A percentile compares a stretch with the other conserved stretches of the same genome.
Evolutionary conservation across 352 stramenopile genomes (phyloP).

Genomic region (Pythium pyrilobum): DNA sequence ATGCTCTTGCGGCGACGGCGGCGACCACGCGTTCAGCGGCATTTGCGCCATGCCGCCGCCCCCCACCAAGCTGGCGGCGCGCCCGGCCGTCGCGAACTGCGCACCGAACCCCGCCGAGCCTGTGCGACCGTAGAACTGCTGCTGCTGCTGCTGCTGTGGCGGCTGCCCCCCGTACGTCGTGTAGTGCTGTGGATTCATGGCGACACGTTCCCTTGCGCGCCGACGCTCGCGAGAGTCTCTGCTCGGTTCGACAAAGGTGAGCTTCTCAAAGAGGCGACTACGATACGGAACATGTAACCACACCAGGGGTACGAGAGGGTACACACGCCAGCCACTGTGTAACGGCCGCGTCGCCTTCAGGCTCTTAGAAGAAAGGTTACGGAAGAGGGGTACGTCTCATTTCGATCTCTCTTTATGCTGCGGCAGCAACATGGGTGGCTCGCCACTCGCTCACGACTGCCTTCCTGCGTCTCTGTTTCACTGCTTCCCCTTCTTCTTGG

Average conservation of each 20-base stretch:
- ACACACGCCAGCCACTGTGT: too few relatives aligned
- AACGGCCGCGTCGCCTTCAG: too few relatives aligned
- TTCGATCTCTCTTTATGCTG: too few relatives aligned
- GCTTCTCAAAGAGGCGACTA: background rate
- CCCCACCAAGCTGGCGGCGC: slow-evolving; percentile 21
- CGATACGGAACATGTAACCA: too few relatives aligned
- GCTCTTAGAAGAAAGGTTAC: too few relatives aligned
- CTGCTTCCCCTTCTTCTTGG: slow-evolving; percentile 28
- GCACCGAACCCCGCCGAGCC: slow-evolving; percentile 23
- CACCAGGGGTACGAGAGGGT: too few relatives aligned
- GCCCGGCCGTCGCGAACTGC: slow-evolving; percentile 33
- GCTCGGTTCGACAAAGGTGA: too few relatives aligned
- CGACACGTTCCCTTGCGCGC: too few relatives aligned
- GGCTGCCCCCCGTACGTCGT: slow-evolving; percentile 31
- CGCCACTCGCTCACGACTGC: too few relatives aligned
- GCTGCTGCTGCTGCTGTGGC: slow-evolving; percentile 26
- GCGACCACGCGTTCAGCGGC: slow-evolving; percentile 46
- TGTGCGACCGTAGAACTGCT: slow-evolving; percentile 38
- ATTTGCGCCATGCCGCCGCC: slow-evolving; percentile 4
- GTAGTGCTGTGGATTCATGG: slow-evolving; percentile 56
- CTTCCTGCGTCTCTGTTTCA: too few relatives aligned
- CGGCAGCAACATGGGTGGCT: too few relatives aligned
- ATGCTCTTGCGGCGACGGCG: slow-evolving; percentile 54
- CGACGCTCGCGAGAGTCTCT: too few relatives aligned
- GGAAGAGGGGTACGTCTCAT: background rate